These are phyloP conservation scores for Castanospermum australe DNA, from an alignment of 306 rosid genomes.

Conservation along the genomic window DNA sequence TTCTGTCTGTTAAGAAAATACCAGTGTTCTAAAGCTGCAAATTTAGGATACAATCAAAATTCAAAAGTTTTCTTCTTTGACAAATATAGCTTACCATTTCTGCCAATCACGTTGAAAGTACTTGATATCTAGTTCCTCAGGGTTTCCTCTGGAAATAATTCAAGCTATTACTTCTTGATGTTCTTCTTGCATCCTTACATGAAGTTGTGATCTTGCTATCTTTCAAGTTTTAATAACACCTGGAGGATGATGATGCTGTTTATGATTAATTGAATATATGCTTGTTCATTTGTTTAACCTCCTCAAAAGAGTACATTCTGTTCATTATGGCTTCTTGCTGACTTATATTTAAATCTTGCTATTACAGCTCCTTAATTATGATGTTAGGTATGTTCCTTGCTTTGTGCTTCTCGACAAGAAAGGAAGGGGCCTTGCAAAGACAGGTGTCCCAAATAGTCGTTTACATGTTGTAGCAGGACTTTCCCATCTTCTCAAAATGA, in stretches of 20 bases:
- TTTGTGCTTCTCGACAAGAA: slow-evolving; percentile 80
- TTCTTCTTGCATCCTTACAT: not conserved
- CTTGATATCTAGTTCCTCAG: not conserved
- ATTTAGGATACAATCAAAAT: not conserved
- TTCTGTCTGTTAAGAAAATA: too few relatives aligned
- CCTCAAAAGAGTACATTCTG: not conserved
- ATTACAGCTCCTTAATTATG: slow-evolving; percentile 85
- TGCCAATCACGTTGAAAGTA: not conserved
- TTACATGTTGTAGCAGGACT: slow-evolving; percentile 80
- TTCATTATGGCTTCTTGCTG: slow-evolving; percentile 15
- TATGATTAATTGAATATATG: not conserved
- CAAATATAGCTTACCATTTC: not conserved
- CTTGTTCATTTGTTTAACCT: not conserved
- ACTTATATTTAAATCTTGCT: not conserved
- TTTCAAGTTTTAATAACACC: not conserved
- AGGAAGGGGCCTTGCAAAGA: slow-evolving; percentile 83
- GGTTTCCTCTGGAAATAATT: not conserved
- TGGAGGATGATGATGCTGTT: not conserved
- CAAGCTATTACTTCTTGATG: not conserved
- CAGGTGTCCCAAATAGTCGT: slow-evolving; percentile 80
- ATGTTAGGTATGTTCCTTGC: slow-evolving; percentile 83
- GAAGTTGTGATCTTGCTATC: not conserved
- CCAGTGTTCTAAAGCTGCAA: too few relatives aligned
- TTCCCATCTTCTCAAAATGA: slow-evolving; percentile 87
- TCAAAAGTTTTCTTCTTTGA: not conserved